Evolutionary conservation across 768 basidiomycete species (phyloP).

Genomic region (Hygrocybe coccinea): DNA sequence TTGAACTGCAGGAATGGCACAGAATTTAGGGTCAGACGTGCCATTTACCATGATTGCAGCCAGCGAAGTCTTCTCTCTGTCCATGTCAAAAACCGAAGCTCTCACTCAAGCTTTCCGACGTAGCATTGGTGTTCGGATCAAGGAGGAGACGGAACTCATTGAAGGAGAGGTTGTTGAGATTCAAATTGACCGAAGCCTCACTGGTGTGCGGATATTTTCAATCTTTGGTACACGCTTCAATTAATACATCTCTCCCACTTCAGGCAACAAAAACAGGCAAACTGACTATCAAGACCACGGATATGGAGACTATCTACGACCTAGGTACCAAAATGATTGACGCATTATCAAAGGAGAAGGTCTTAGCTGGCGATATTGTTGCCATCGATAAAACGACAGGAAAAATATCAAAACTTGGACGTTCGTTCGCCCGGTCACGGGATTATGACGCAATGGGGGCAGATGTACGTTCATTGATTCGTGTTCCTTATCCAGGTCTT

Average conservation of each 20-base stretch:
- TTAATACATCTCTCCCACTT: neutral
- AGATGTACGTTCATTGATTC: constrained; percentile 60
- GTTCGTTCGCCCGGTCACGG: constrained; percentile 93
- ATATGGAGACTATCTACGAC: constrained; percentile 99
- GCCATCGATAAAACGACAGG: constrained; percentile 97
- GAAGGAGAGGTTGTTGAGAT: constrained; percentile 99
- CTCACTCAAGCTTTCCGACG: constrained; percentile 94
- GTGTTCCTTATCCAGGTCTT: constrained; percentile 3
- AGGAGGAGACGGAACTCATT: constrained; percentile 95
- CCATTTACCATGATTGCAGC: constrained; percentile 98
- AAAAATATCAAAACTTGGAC: constrained; percentile 91
- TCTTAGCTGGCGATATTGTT: constrained; percentile 90
- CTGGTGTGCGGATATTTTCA: constrained; percentile 59
- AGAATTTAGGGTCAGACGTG: constrained; percentile 88
- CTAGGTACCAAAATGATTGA: constrained; percentile 99
- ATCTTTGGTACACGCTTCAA: neutral
- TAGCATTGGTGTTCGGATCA: constrained; percentile 95
- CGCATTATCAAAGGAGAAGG: constrained; percentile 93
- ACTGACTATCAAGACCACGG: constrained; percentile 94
- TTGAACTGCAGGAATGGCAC: constrained; percentile 78
- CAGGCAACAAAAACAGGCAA: constrained; percentile 98
- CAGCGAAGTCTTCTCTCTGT: constrained; percentile 95
- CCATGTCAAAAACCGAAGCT: constrained; percentile 98
- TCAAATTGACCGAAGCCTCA: constrained; percentile 94
- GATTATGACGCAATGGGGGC: constrained; percentile 99